Percentiles rank a stretch among this genome's conserved stretches.
phyloP scores from a whole-genome alignment of 139 green algal species.

The Tetradesmus obliquus region DNA sequence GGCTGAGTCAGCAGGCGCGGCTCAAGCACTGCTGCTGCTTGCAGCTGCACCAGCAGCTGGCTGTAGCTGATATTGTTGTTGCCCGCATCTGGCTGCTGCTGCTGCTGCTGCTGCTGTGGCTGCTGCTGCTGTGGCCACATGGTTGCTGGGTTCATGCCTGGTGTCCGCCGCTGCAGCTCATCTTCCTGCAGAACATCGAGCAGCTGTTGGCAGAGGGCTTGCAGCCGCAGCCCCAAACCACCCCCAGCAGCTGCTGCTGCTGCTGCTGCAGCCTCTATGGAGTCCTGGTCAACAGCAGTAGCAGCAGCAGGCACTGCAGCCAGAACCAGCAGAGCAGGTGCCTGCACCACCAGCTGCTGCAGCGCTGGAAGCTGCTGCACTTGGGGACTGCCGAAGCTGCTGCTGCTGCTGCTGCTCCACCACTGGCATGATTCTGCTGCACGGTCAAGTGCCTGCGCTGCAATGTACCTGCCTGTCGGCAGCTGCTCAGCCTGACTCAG shows the following conservation, averaged over 20 bases:
- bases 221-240: conserved; percentile 5
- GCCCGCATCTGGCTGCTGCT: neutral
- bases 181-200: neutral
- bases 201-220: neutral
- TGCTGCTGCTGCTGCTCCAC: neutral
- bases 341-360: conserved; percentile 39
- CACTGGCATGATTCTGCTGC: conserved; percentile 1
- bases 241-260: neutral
- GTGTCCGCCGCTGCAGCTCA: neutral
- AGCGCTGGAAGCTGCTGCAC: neutral
- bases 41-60: neutral
- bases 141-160: neutral
- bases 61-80: no score
- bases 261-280: neutral
- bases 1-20: conserved; percentile 20
- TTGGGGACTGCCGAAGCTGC: neutral
- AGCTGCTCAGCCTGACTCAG: neutral
- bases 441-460: neutral
- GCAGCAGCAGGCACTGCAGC: conserved; percentile 7
- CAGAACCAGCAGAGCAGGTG: conserved; percentile 6
- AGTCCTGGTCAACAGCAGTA: neutral
- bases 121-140: neutral
- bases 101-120: conserved; percentile 21
- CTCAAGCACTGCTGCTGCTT: neutral
- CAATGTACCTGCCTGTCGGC: neutral